Percentiles rank a stretch among this genome's conserved stretches.
phyloP scores from a whole-genome alignment of 75 land plant species.

The Adiantum capillusveneris region DNA sequence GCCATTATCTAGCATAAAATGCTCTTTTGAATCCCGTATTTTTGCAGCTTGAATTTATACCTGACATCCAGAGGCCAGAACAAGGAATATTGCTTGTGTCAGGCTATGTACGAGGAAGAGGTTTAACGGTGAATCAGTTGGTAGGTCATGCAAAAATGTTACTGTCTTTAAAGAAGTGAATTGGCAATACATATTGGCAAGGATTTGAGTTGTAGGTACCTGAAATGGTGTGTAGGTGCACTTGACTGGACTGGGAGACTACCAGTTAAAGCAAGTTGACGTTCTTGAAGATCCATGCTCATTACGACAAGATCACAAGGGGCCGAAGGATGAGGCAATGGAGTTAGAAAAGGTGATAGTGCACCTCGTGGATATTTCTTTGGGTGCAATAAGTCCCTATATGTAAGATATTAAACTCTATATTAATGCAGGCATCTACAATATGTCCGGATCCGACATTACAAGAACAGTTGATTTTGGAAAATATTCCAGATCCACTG shows the following conservation, averaged over 20 bases:
- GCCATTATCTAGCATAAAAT: neutral
- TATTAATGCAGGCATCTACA: constrained; percentile 16
- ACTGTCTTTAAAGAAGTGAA: neutral
- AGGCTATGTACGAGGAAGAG: constrained; percentile 74
- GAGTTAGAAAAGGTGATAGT: neutral
- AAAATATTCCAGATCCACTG: constrained; percentile 78
- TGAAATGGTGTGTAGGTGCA: constrained; percentile 50
- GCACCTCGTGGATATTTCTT: neutral
- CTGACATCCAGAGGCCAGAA: constrained; percentile 34
- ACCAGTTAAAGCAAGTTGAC: constrained; percentile 66
- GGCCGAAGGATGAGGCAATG: neutral
- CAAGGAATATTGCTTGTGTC: constrained; percentile 55
- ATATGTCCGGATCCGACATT: constrained; percentile 50
- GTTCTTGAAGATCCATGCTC: constrained; percentile 77
- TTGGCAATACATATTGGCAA: too few species aligned
- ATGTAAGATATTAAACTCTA: too few species aligned
- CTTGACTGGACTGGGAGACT: constrained; percentile 89
- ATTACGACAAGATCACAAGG: neutral
- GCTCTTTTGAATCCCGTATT: neutral
- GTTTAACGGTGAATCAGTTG: constrained; percentile 85
- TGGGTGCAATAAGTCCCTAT: too few species aligned
- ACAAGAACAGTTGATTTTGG: constrained; percentile 70
- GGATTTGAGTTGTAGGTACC: too few species aligned
- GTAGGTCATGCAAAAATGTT: constrained; percentile 27
- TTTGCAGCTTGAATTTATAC: constrained; percentile 44